Percentiles rank a stretch among this genome's conserved stretches.
These are phyloP conservation scores for Aureobasidium sp. DNA, from an alignment of 2,329 filamentous ascomycete genomes.

Conservation along the genomic window DNA sequence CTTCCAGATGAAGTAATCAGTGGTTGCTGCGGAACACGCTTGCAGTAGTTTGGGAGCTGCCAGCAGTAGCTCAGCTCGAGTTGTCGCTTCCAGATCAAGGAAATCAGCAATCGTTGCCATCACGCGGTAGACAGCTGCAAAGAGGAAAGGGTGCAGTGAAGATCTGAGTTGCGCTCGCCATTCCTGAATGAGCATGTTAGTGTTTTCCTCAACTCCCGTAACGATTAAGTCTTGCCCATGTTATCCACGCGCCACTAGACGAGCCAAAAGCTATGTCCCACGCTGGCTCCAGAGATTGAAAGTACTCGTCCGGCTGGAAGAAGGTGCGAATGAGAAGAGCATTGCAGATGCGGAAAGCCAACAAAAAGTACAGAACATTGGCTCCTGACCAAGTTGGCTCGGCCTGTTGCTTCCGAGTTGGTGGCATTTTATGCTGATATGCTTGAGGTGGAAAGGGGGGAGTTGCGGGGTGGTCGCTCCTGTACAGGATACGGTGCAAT, in stretches of 20 bases:
- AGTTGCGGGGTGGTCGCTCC: not conserved
- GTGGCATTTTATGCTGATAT: not conserved
- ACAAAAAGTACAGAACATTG: conserved; percentile 26
- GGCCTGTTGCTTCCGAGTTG: not conserved
- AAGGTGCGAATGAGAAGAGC: conserved; percentile 74
- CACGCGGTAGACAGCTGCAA: conserved; percentile 63
- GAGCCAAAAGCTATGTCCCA: conserved; percentile 80
- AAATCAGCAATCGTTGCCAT: conserved; percentile 48
- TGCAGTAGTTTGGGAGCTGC: conserved; percentile 67
- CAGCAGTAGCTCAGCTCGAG: conserved; percentile 58
- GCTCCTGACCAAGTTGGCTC: not conserved
- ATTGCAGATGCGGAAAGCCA: conserved; percentile 71
- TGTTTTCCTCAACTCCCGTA: not conserved
- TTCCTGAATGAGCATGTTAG: conserved; percentile 53
- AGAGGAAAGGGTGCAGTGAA: conserved; percentile 82
- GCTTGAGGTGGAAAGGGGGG: not conserved
- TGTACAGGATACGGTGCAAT: not conserved
- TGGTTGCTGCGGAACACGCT: conserved; percentile 64
- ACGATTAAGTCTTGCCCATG: conserved; percentile 58
- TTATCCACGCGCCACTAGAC: conserved; percentile 77
- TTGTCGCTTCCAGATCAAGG: conserved; percentile 45
- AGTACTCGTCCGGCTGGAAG: conserved; percentile 98
- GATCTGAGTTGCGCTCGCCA: conserved; percentile 83
- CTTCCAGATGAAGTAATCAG: conserved; percentile 83
- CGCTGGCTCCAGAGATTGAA: conserved; percentile 88